Percentiles rank a stretch among this genome's conserved stretches.
Evolutionary conservation across 345 rosid species (phyloP).

Genomic region (Populus deltoides): DNA sequence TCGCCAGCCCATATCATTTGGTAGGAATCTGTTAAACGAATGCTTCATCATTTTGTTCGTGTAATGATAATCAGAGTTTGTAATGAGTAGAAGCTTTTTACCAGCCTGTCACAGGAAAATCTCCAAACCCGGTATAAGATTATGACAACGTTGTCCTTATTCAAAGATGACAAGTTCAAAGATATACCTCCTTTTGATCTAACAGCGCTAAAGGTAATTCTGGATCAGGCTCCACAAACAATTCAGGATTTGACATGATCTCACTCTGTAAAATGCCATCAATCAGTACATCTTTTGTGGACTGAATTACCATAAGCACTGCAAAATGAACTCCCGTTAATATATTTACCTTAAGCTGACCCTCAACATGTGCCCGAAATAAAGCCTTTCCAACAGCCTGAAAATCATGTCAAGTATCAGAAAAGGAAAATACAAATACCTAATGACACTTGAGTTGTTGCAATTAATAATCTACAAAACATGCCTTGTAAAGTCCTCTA

Average conservation of each 20-base stretch:
- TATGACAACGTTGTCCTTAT: neutral
- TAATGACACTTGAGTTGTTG: neutral
- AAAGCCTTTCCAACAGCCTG: slow-evolving; percentile 97
- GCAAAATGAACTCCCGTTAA: neutral
- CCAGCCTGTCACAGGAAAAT: slow-evolving; percentile 67
- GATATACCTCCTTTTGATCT: slow-evolving; percentile 89
- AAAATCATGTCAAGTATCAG: slow-evolving; percentile 25
- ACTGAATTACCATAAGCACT: neutral
- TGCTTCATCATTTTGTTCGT: slow-evolving; percentile 97
- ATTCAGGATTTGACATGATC: slow-evolving; percentile 94
- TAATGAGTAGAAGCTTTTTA: slow-evolving; percentile 88
- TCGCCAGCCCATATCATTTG: slow-evolving; percentile 90
- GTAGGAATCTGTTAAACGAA: slow-evolving; percentile 83
- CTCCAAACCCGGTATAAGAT: slow-evolving; percentile 13
- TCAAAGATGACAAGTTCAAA: slow-evolving; percentile 2
- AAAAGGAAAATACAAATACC: slow-evolving; percentile 11
- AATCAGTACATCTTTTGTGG: slow-evolving; percentile 9
- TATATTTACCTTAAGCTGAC: slow-evolving; percentile 78
- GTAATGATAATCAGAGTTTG: slow-evolving; percentile 93
- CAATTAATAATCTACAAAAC: slow-evolving; percentile 12
- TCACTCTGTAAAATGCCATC: slow-evolving; percentile 57
- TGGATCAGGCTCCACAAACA: slow-evolving; percentile 94
- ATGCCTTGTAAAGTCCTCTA: slow-evolving; percentile 88
- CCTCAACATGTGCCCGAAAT: slow-evolving; percentile 95
- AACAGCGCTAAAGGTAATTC: slow-evolving; percentile 86